Conservation (phyloP, 2,329 filamentous ascomycete species). For the Cadophora malorum region DNA sequence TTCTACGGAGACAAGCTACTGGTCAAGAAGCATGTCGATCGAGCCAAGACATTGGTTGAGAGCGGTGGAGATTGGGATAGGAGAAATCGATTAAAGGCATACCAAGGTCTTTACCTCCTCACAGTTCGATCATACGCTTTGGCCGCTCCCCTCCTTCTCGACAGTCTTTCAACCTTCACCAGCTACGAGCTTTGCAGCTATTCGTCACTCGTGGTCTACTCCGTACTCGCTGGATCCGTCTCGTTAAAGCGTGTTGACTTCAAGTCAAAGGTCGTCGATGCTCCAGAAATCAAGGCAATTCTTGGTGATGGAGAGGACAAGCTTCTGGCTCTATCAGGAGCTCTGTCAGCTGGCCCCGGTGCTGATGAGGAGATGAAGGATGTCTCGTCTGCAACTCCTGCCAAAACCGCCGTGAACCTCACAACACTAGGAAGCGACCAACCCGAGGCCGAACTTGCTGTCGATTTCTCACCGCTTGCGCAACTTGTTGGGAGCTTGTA, state of each 20-base stretch:
- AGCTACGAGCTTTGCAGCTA: slow-evolving; percentile 99
- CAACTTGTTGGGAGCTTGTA: slow-evolving; percentile 91
- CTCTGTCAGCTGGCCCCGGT: slow-evolving; percentile 80
- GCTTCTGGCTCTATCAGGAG: slow-evolving; percentile 79
- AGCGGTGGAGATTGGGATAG: slow-evolving; percentile 98
- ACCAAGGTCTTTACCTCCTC: slow-evolving; percentile 92
- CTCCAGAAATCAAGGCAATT: slow-evolving; percentile 97
- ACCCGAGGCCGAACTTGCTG: slow-evolving; percentile 77
- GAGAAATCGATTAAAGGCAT: slow-evolving; percentile 97
- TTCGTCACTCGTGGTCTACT: slow-evolving; percentile 92
- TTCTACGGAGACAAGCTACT: slow-evolving; percentile 95
- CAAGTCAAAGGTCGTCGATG: slow-evolving; percentile 98
- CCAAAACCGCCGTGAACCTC: slow-evolving; percentile 82
- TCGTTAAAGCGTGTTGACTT: slow-evolving; percentile 97
- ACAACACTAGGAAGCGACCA: slow-evolving; percentile 79
- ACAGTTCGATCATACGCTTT: slow-evolving; percentile 90
- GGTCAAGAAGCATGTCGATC: slow-evolving; percentile 92
- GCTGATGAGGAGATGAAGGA: slow-evolving; percentile 81
- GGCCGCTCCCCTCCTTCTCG: slow-evolving; percentile 90
- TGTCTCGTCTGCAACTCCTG: slow-evolving; percentile 59
- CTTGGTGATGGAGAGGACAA: slow-evolving; percentile 90
- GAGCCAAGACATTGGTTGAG: slow-evolving; percentile 88
- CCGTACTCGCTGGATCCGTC: slow-evolving; percentile 91
- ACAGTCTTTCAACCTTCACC: slow-evolving; percentile 97
- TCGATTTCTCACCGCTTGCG: slow-evolving; percentile 89